Percentiles rank a stretch among this genome's conserved stretches.
These are phyloP conservation scores for Aspergillus sclerotioniger DNA, from an alignment of 495 filamentous ascomycete genomes.

Conservation along the genomic window DNA sequence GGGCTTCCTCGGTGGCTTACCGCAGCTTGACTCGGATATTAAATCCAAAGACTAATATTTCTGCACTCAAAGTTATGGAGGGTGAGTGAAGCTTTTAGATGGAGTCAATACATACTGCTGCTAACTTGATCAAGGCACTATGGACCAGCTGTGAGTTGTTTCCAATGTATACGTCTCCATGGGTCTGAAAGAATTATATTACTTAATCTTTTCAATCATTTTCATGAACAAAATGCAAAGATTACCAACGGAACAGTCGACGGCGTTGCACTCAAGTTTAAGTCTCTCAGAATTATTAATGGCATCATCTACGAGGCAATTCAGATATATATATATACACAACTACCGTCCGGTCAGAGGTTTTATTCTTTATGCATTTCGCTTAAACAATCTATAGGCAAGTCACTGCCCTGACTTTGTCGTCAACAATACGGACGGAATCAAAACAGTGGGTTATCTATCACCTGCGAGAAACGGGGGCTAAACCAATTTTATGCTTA, in stretches of 20 bases:
- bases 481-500: not conserved
- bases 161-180: conserved; percentile 37
- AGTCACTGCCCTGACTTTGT: conserved; percentile 67
- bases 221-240: conserved; percentile 60
- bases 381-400: conserved; percentile 24
- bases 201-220: conserved; percentile 47
- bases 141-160: conserved; percentile 46
- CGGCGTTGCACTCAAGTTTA: conserved; percentile 42
- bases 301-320: conserved; percentile 73
- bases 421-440: conserved; percentile 70
- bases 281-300: conserved; percentile 57
- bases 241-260: conserved; percentile 43
- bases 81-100: conserved; percentile 40
- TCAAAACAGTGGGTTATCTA: conserved; percentile 51
- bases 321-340: conserved; percentile 45
- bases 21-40: conserved; percentile 46
- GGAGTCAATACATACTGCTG: not conserved
- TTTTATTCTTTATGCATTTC: not conserved
- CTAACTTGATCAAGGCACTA: conserved; percentile 40
- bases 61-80: conserved; percentile 59
- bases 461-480: conserved; percentile 28
- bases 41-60: conserved; percentile 53
- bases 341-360: not conserved
- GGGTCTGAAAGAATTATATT: conserved; percentile 24
- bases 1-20: conserved; percentile 53